Percentiles rank a stretch among this genome's conserved stretches.
These are phyloP conservation scores for Boletus sensibilis DNA, from an alignment of 768 basidiomycete species.

Conservation along the genomic window DNA sequence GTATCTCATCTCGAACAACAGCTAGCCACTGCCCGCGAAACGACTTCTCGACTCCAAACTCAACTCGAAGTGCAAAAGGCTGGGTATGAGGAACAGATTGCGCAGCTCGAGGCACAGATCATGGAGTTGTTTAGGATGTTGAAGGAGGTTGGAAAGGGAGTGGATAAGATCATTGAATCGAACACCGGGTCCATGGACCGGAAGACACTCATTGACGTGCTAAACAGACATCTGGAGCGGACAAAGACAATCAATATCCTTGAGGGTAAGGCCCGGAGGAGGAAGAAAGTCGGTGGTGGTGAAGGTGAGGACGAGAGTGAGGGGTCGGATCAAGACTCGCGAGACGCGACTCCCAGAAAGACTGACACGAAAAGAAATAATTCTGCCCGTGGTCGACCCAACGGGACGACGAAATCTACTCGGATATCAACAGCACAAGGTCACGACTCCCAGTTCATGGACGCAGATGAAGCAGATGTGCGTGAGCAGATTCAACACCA, in stretches of 20 bases:
- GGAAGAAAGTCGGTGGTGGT: conserved; percentile 29
- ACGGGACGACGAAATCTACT: conserved; percentile 26
- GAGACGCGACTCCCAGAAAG: conserved; percentile 59
- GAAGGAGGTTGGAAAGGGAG: conserved; percentile 75
- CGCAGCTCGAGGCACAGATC: conserved; percentile 88
- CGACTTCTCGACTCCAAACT: conserved; percentile 68
- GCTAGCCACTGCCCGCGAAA: conserved; percentile 74
- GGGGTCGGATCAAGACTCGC: conserved; percentile 47
- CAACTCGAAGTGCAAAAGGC: conserved; percentile 76
- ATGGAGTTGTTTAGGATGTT: conserved; percentile 94
- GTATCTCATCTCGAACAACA: conserved; percentile 72
- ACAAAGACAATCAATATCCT: conserved; percentile 82
- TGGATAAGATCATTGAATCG: conserved; percentile 70
- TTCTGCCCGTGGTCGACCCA: conserved; percentile 32
- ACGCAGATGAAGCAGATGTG: conserved; percentile 81
- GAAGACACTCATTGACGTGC: conserved; percentile 71
- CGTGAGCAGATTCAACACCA: conserved; percentile 88
- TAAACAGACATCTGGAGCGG: conserved; percentile 82
- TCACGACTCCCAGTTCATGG: conserved; percentile 81
- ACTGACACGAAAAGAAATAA: conserved; percentile 41
- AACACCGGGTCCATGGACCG: conserved; percentile 68
- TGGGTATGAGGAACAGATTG: conserved; percentile 82
- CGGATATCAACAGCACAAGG: conserved; percentile 43
- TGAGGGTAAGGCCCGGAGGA: conserved; percentile 59
- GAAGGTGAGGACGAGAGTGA: conserved; percentile 37